Evolutionary conservation across 2,329 filamentous ascomycete species (phyloP), one percentile per base, ranked within the genome.

Genomic region (Talaromyces sp.): DNA sequence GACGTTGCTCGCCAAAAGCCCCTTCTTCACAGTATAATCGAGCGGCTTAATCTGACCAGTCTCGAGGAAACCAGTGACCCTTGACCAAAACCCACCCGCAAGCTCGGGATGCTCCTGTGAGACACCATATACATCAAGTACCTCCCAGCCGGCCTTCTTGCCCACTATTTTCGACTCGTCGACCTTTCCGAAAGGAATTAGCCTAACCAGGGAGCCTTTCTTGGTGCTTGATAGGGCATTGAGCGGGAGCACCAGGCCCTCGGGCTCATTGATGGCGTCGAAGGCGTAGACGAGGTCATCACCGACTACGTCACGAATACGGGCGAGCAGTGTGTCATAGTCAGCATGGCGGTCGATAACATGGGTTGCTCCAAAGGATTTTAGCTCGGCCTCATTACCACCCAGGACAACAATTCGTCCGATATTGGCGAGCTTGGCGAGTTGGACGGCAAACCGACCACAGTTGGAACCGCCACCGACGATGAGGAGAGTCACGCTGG

Each of bases 241-340:
- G 7, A 76, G 65, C 0, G 68, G 70, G 1, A 80, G 62, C 5
- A 62, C 59, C 40, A 73, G 72, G 7, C 65, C 69, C 0, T 57
- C 65, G 1, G 62, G 61, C 1, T 40, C 62, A 57, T 71, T 76
- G 47, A 76, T 61, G 0, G 72, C 68, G 61, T 80, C 76, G 59
- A 70, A 75, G 1, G 70, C 73, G 61, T 79, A 78, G 5, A 76
- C 12, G 4, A 79, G 65, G 5, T 78, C 75, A 62, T 79, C 77
- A 3, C 74, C 74, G 1, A 76, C 75, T 6, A 78, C 65, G 1
- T 63, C 68, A 0, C 71, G 70, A 59, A 79, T 73, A n/a, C 71
- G 67, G 0, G 60, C 62, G 0, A 69, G 64, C 2, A 78, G 66
- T 7, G 50, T 58, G 3, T 70, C 69, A 9, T 76, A 71, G 34